A percentile compares a stretch with the other conserved stretches of the same genome.
These are phyloP conservation scores for Metrosideros polymorpha DNA, from an alignment of 441 rosid genomes.

Conservation along the genomic window DNA sequence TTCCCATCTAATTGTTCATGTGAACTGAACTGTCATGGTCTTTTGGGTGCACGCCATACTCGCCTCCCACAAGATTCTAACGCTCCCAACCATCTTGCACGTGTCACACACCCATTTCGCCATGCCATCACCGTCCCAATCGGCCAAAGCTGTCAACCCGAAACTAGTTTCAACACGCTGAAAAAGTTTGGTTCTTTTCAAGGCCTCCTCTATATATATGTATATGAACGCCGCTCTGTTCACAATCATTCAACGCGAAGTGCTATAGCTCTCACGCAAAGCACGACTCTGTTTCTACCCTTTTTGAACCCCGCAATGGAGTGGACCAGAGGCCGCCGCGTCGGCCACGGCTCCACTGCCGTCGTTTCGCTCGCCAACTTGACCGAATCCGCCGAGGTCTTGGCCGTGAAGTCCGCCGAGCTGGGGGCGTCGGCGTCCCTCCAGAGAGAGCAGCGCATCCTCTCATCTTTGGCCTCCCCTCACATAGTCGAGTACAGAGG, in stretches of 20 bases:
- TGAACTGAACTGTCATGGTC: rapidly evolving
- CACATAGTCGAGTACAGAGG: constrained; percentile 48
- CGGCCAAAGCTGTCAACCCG: constrained; percentile 7
- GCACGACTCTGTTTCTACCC: not conserved
- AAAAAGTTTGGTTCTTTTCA: not conserved
- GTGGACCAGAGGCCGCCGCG: constrained; percentile 54
- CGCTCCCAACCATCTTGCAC: not conserved
- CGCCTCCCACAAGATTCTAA: not conserved
- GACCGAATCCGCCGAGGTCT: constrained; percentile 23
- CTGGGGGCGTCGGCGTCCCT: constrained; percentile 30
- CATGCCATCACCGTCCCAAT: constrained; percentile 2
- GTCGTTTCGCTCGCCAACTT: constrained; percentile 53
- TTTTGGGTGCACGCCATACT: rapidly evolving
- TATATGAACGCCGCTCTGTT: not conserved
- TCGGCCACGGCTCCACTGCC: constrained; percentile 81
- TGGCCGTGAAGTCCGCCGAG: constrained; percentile 63
- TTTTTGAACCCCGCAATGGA: constrained; percentile 19
- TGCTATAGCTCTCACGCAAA: not conserved
- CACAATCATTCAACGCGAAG: not conserved
- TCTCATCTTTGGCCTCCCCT: constrained; percentile 42
- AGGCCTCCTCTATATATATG: not conserved
- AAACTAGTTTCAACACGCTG: not conserved
- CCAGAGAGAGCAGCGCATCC: constrained; percentile 48
- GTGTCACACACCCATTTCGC: not conserved
- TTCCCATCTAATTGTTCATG: not conserved